Percentiles rank a stretch among this genome's conserved stretches.
These are phyloP conservation scores for Omphalotus olearius DNA, from an alignment of 1,284 basidiomycete species.

Conservation along the genomic window DNA sequence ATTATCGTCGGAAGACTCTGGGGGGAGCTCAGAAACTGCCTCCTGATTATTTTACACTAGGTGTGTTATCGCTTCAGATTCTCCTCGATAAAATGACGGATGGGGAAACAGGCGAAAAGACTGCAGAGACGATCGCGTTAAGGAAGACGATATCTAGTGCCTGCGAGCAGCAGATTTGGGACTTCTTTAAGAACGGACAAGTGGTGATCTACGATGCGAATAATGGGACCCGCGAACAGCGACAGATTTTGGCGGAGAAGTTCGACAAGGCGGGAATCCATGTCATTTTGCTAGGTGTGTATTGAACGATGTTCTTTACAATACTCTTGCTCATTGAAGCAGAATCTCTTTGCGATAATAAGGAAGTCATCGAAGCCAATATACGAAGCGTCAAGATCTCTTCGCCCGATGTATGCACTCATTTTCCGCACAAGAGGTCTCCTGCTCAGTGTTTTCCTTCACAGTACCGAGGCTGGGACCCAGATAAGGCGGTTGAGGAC, in stretches of 20 bases:
- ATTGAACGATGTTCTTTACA: neutral
- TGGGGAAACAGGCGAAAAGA: slow-evolving; percentile 58
- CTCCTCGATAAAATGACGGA: neutral
- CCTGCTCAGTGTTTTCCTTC: neutral
- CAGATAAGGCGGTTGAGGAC: slow-evolving; percentile 86
- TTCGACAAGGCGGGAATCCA: slow-evolving; percentile 85
- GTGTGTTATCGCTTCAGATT: slow-evolving; percentile 33
- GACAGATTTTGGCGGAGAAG: slow-evolving; percentile 76
- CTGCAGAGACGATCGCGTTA: slow-evolving; percentile 73
- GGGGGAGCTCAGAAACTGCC: slow-evolving; percentile 89
- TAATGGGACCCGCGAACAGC: slow-evolving; percentile 73
- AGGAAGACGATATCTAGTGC: slow-evolving; percentile 72
- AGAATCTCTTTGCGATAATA: slow-evolving; percentile 87
- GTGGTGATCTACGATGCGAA: slow-evolving; percentile 99
- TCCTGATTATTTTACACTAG: slow-evolving; percentile 86
- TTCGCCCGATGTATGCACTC: slow-evolving; percentile 83
- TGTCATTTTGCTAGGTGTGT: slow-evolving; percentile 87
- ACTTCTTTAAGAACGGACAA: slow-evolving; percentile 84
- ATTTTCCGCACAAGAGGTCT: slow-evolving; percentile 1
- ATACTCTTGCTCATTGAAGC: slow-evolving; percentile 1
- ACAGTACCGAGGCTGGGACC: slow-evolving; percentile 91
- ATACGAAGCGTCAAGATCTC: slow-evolving; percentile 97
- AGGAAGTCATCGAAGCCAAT: slow-evolving; percentile 91
- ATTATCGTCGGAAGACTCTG: slow-evolving; percentile 87
- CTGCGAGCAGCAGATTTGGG: slow-evolving; percentile 85